phyloP scores from a whole-genome alignment of 2,329 filamentous ascomycete species.

The Didymosphaeria variabile region DNA sequence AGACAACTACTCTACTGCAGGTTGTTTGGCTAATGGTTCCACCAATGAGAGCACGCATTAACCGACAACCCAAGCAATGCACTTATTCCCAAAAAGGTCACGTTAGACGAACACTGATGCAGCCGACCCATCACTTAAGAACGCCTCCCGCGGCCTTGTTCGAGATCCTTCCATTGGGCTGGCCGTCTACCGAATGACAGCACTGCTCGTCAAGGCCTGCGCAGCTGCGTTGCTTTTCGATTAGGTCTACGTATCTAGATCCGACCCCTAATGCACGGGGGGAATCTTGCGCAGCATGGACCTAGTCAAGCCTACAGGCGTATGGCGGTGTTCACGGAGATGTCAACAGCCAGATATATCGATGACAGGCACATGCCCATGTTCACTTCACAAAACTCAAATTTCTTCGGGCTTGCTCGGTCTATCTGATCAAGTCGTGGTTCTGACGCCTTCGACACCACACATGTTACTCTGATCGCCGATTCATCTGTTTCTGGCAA shows the following conservation, averaged over 20 bases:
- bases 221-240: constrained; percentile 32
- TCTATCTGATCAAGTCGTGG: constrained; percentile 19
- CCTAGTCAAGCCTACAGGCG: constrained; percentile 19
- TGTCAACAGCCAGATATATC: constrained; percentile 19
- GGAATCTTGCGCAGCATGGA: constrained; percentile 24
- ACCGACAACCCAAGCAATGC: constrained; percentile 29
- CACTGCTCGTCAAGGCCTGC: constrained; percentile 30
- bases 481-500: constrained; percentile 8
- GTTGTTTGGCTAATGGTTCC: constrained; percentile 1
- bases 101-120: constrained; percentile 42
- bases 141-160: constrained; percentile 38
- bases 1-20: constrained; percentile 14
- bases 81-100: constrained; percentile 35
- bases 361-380: constrained; percentile 20
- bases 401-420: constrained; percentile 36
- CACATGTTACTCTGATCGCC: constrained; percentile 1
- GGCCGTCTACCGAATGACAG: constrained; percentile 13
- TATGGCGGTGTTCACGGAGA: constrained; percentile 24
- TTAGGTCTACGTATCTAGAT: constrained; percentile 25
- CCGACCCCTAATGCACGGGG: constrained; percentile 25
- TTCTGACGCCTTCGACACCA: constrained; percentile 19
- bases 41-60: constrained; percentile 38
- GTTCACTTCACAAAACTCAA: constrained; percentile 18
- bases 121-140: constrained; percentile 27
- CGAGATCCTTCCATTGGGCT: constrained; percentile 18